phyloP scores from a whole-genome alignment of 1,139 yeast genomes.

The Arxiozyma bovina region DNA sequence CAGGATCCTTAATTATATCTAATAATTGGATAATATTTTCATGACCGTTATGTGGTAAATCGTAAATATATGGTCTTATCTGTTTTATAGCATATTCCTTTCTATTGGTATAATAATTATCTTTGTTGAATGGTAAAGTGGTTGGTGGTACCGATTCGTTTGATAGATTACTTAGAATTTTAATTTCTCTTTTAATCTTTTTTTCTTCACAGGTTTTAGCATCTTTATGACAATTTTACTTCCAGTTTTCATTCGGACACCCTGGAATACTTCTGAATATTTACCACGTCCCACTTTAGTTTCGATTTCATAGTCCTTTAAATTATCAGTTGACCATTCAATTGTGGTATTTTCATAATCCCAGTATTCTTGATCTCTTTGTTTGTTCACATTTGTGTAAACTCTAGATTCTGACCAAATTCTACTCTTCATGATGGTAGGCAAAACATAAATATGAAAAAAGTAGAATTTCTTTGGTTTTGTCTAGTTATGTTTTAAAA shows the following conservation, averaged over 20 bases:
- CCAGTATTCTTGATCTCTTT: constrained; percentile 83
- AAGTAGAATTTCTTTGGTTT: background rate
- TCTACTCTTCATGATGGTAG: constrained; percentile 23
- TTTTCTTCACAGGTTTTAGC: constrained; percentile 91
- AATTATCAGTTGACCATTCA: constrained; percentile 40
- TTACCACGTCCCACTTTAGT: constrained; percentile 94
- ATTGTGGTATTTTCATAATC: constrained; percentile 69
- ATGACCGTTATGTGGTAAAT: constrained; percentile 30
- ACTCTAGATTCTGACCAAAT: constrained; percentile 67
- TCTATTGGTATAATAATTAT: constrained; percentile 24
- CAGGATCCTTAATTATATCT: constrained; percentile 86
- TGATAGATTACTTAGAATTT: constrained; percentile 73
- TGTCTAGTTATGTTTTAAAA: too few relatives aligned
- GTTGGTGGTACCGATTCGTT: constrained; percentile 28
- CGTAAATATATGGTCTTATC: constrained; percentile 23
- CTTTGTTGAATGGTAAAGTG: constrained; percentile 10
- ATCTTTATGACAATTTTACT: constrained; percentile 77
- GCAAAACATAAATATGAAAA: background rate
- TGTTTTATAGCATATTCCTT: constrained; percentile 21
- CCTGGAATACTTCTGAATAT: constrained; percentile 92
- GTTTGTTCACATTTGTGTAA: constrained; percentile 75
- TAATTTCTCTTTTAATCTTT: constrained; percentile 91
- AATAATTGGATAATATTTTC: constrained; percentile 64
- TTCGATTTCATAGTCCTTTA: constrained; percentile 71
- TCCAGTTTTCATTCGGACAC: constrained; percentile 50